These are phyloP conservation scores for Debaryomyces prosopidis DNA, from an alignment of 805 yeast genomes.

Conservation along the genomic window DNA sequence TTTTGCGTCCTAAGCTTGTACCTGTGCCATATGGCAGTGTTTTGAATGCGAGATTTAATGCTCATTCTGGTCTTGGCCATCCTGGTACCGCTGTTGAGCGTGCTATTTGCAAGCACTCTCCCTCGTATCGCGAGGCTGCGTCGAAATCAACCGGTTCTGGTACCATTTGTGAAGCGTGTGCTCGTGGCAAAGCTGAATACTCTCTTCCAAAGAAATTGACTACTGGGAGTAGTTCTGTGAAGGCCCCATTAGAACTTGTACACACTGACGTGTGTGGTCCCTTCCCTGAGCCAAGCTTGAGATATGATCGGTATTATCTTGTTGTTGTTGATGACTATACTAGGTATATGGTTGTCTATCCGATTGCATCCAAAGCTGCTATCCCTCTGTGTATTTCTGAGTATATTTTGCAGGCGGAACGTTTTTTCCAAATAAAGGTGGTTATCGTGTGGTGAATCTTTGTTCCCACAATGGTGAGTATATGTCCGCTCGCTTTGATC, in stretches of 20 bases:
- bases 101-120: neutral
- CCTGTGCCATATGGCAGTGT: no score
- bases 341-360: neutral
- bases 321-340: neutral
- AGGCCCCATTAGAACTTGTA: neutral
- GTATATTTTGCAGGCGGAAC: neutral
- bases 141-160: neutral
- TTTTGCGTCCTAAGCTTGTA: no score
- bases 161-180: neutral
- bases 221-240: neutral
- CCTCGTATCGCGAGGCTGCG: neutral
- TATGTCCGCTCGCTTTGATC: neutral
- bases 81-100: neutral
- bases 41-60: neutral
- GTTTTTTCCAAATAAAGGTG: neutral
- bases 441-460: conserved; percentile 11
- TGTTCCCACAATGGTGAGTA: conserved; percentile 6
- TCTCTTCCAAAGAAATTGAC: neutral
- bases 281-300: neutral
- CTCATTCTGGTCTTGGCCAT: neutral
- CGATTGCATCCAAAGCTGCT: neutral
- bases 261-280: neutral
- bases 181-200: neutral
- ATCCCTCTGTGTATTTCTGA: neutral
- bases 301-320: neutral